Base-by-base conservation (phyloP, 805 yeast species). In the Saccharomycopsis fermentans region DNA sequence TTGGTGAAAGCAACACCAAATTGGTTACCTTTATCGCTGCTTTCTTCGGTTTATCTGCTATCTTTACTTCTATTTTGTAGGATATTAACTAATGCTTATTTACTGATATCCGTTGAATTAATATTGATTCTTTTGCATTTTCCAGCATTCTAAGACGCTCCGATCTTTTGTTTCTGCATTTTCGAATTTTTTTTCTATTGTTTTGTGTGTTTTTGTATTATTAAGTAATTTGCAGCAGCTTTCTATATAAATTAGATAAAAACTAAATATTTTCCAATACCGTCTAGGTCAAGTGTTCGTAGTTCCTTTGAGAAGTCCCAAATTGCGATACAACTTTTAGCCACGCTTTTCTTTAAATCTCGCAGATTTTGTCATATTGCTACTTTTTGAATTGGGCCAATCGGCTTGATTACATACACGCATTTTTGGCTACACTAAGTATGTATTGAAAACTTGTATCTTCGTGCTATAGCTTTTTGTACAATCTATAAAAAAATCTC, bases 401-500 rank as follows among this genome's bases (percentile, higher is more conserved):
- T n/a, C n/a, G n/a, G n/a, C n/a, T n/a, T n/a, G n/a, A n/a, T n/a
- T n/a, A n/a, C n/a, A n/a, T n/a, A n/a, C n/a, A n/a, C n/a, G n/a
- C n/a, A n/a, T n/a, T n/a, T n/a, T n/a, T n/a, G n/a, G n/a, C n/a
- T n/a, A n/a, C n/a, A n/a, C n/a, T n/a, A n/a, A n/a, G n/a, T n/a
- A n/a, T n/a, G n/a, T n/a, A n/a, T n/a, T n/a, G n/a, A n/a, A n/a
- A n/a, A n/a, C n/a, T n/a, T n/a, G n/a, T n/a, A n/a, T n/a, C n/a
- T n/a, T n/a, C n/a, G n/a, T n/a, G 12, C 35, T 32, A 32, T 32
- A 32, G 12, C 35, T 81, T 83, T 65, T 79, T 74, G 71, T 88
- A 90, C 53, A 90, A 71, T 65, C 96, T 76, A 68, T 85, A 83
- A 69, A 90, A 89, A 68, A 87, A 87, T 61, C 96, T 77, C 96